phyloP scores from a whole-genome alignment of 768 basidiomycete genomes.

The Auricularia sp. region DNA sequence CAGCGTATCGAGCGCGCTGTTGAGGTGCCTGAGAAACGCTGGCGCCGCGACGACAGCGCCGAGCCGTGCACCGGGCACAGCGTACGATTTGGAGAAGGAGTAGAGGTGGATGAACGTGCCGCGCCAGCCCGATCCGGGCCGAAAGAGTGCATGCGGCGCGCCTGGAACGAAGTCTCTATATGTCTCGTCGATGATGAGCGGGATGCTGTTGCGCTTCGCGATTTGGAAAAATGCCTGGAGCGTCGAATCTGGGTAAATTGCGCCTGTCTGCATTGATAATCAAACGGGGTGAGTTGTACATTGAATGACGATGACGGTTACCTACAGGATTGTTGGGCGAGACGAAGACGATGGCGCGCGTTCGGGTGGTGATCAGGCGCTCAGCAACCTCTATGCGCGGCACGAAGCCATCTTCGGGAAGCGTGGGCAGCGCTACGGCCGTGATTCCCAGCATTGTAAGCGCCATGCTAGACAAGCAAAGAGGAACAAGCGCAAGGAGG shows the following conservation, averaged over 20 bases:
- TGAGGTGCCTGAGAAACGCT: constrained; percentile 37
- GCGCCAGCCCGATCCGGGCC: constrained; percentile 36
- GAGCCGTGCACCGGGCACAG: constrained; percentile 72
- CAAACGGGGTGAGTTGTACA: not conserved
- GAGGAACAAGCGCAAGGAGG: not conserved
- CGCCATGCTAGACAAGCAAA: constrained; percentile 41
- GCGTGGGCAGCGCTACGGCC: constrained; percentile 43
- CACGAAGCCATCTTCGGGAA: constrained; percentile 42
- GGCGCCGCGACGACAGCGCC: constrained; percentile 61
- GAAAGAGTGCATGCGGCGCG: constrained; percentile 52
- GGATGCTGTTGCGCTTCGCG: constrained; percentile 41
- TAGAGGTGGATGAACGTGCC: constrained; percentile 55
- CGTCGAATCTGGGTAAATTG: constrained; percentile 48
- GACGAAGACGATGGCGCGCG: constrained; percentile 62
- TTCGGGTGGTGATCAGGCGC: constrained; percentile 43
- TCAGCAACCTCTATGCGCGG: constrained; percentile 45
- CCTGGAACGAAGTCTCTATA: constrained; percentile 70
- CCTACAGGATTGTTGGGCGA: constrained; percentile 67
- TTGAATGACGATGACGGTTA: not conserved
- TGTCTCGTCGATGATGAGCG: constrained; percentile 78
- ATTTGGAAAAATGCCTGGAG: constrained; percentile 51
- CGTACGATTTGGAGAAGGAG: constrained; percentile 75
- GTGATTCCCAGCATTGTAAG: constrained; percentile 53
- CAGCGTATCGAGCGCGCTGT: constrained; percentile 62
- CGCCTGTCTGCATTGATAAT: constrained; percentile 43